Evolutionary conservation across 2,329 filamentous ascomycete genomes (phyloP), one percentile per base, ranked within the genome.

Genomic region (Amphichorda felina): DNA sequence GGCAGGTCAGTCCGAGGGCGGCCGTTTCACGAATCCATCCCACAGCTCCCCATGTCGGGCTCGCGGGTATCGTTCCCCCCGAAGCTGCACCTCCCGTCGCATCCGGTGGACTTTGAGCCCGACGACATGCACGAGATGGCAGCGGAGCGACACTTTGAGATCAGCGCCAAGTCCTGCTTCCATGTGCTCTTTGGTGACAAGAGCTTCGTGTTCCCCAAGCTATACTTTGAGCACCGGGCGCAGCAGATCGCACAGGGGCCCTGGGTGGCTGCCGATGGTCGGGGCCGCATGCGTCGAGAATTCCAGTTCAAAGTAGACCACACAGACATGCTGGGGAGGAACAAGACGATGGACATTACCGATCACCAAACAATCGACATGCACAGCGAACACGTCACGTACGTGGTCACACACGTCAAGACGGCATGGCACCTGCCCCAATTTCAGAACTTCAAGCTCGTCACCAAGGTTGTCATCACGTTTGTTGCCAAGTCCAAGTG

Each of bases 121-220:
- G 74, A 82, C 41, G 84, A 80, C 36, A 88, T 94, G 73, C 75
- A 79, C 35, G 69, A 74, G 43, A 71, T 81, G 44, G 79, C 80
- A 7, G 75, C 83, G 1, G 84, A 94, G 54, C 76, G 83, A 41
- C 73, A 86, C 44, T 94, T 94, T 54, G 82, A 93, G 45, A 79
- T 96, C 41, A 93, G 85, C 42, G 82, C 91, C 32, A 96, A 98
- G 56, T 86, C 85, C 0, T 77, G 94, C 39, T 98, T 96, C 56
- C 89, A 96, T 51, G 84, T 96, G 13, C 71, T 98, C 35, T 98
- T 96, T 56, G 91, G 91, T 26, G 91, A 98, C 57, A 94, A 89
- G 60, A 94, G 85, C 53, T 85, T 88, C 24, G 79, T 96, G 27
- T 98, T 95, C 60, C 86, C 91, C 47, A 78, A 89, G 49, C 67